phyloP scores from a whole-genome alignment of 345 rosid species.

The Physaria fendleri region DNA sequence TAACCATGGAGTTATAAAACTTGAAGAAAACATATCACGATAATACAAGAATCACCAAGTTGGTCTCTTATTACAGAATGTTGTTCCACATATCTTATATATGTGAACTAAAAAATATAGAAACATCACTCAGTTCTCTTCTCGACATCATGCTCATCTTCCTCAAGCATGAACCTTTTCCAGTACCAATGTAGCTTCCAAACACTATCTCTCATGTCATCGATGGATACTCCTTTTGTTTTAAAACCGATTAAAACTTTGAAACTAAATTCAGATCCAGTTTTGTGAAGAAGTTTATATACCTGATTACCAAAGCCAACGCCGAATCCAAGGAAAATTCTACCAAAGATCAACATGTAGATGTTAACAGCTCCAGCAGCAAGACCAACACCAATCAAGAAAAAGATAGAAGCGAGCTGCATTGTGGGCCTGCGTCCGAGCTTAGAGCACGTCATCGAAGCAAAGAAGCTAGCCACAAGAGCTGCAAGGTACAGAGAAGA shows the following conservation, averaged over 20 bases:
- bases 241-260: no score
- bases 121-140: not conserved
- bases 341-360: slow-evolving; percentile 51
- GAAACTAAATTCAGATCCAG: no score
- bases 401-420: slow-evolving; percentile 62
- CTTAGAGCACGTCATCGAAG: slow-evolving; percentile 42
- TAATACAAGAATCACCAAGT: slow-evolving; percentile 9
- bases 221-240: slow-evolving; percentile 42
- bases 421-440: slow-evolving; percentile 65
- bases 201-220: slow-evolving; percentile 35
- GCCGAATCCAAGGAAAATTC: slow-evolving; percentile 53
- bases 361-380: slow-evolving; percentile 39
- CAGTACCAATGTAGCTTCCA: slow-evolving; percentile 51
- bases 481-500: slow-evolving; percentile 70
- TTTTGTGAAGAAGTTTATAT: no score
- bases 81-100: not conserved
- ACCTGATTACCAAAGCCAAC: slow-evolving; percentile 81
- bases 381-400: slow-evolving; percentile 45
- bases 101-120: not conserved
- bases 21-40: not conserved
- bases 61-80: not conserved
- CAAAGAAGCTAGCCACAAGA: slow-evolving; percentile 48
- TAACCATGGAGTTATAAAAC: not conserved
- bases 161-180: slow-evolving; percentile 34
- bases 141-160: slow-evolving; percentile 9